Conservation (phyloP, 2,329 filamentous ascomycete species). For the Talaromyces sp. region DNA sequence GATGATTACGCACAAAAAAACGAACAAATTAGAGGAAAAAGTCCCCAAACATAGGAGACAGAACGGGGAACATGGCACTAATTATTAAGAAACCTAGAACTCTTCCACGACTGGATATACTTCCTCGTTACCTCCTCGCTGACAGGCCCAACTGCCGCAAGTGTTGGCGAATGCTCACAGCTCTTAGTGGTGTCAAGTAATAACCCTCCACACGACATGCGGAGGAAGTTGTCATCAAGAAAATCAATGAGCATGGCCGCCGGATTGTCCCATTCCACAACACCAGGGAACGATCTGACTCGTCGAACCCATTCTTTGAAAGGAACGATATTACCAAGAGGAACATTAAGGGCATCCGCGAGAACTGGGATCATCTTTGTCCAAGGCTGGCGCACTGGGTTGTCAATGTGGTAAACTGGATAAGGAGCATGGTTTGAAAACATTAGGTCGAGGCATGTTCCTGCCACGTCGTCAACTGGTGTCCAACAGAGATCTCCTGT, state of each 20-base stretch:
- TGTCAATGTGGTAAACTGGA: slow-evolving; percentile 42
- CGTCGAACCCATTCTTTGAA: slow-evolving; percentile 37
- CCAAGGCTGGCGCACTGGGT: slow-evolving; percentile 40
- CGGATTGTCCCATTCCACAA: slow-evolving; percentile 22
- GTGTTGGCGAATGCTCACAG: slow-evolving; percentile 31
- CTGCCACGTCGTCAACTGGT: slow-evolving; percentile 40
- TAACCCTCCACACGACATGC: slow-evolving; percentile 44
- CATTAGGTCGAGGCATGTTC: slow-evolving; percentile 28
- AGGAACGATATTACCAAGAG: slow-evolving; percentile 25
- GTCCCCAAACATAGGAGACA: not conserved
- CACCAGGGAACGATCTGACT: slow-evolving; percentile 21
- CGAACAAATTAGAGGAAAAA: not conserved
- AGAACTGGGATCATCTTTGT: slow-evolving; percentile 28
- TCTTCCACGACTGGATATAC: slow-evolving; percentile 33
- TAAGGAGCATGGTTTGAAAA: slow-evolving; percentile 16
- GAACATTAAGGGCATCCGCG: slow-evolving; percentile 27
- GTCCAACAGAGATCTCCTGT: slow-evolving; percentile 40
- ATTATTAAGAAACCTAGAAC: slow-evolving; percentile 18
- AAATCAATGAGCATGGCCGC: slow-evolving; percentile 25
- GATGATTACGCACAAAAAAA: not conserved
- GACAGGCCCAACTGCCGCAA: slow-evolving; percentile 29
- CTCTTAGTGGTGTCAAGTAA: slow-evolving; percentile 32
- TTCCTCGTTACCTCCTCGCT: slow-evolving; percentile 22
- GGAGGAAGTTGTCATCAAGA: slow-evolving; percentile 26
- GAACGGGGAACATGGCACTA: not conserved